Evolutionary conservation across 345 rosid species (phyloP).

Genomic region (Hirschfeldia incana): DNA sequence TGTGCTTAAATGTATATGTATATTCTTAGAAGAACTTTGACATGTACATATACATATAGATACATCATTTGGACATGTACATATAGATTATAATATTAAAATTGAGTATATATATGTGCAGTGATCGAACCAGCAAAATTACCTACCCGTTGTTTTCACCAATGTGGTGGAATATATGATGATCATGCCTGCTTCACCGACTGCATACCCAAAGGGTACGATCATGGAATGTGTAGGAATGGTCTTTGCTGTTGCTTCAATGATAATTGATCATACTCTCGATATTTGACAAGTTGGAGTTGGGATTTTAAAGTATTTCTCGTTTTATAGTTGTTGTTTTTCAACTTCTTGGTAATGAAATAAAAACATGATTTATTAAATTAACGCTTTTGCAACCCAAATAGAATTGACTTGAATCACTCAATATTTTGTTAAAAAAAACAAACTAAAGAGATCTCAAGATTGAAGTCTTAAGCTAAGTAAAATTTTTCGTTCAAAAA

Average conservation of each 20-base stretch:
- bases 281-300: not conserved
- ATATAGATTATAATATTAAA: too few species aligned
- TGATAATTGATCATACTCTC: not conserved
- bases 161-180: not conserved
- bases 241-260: not conserved
- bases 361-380: not conserved
- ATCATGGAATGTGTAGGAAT: not conserved
- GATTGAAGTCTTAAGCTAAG: too few species aligned
- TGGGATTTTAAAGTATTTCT: not conserved
- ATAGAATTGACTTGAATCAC: too few species aligned
- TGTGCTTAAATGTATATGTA: too few species aligned
- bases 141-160: not conserved
- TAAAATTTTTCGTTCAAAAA: too few species aligned
- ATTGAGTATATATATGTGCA: not conserved
- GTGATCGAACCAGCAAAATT: not conserved
- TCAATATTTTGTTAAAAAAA: too few species aligned
- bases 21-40: too few species aligned
- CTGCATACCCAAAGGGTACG: not conserved
- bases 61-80: too few species aligned
- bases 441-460: too few species aligned
- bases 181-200: not conserved
- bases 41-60: too few species aligned
- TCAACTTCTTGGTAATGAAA: not conserved
- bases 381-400: not conserved
- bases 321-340: not conserved